Percentiles rank a stretch among this genome's conserved stretches.
Conservation (phyloP, 1,139 yeast genomes). For the Kodamaea alishanica region DNA sequence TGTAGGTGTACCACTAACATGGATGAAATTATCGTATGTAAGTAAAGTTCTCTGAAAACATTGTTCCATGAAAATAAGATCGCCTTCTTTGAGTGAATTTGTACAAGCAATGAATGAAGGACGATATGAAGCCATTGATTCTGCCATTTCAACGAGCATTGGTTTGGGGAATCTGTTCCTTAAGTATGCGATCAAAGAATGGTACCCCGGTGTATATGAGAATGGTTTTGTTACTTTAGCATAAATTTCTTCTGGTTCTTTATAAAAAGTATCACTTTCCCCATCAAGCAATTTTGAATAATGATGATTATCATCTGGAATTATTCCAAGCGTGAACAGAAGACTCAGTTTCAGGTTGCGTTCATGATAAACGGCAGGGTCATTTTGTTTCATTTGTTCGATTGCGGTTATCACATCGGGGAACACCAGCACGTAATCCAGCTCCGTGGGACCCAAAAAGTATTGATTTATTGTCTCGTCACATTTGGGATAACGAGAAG, state of each 20-base stretch:
- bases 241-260: constrained; percentile 79
- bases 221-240: constrained; percentile 71
- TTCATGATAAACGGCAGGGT: constrained; percentile 41
- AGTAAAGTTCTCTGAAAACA: constrained; percentile 88
- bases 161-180: constrained; percentile 64
- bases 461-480: constrained; percentile 58
- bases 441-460: constrained; percentile 47
- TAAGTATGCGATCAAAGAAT: constrained; percentile 71
- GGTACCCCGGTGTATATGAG: constrained; percentile 88
- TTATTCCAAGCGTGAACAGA: constrained; percentile 53
- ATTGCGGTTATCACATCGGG: constrained; percentile 56
- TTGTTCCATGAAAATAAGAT: constrained; percentile 91
- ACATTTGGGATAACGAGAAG: constrained; percentile 24
- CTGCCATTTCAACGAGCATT: constrained; percentile 78
- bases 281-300: constrained; percentile 22
- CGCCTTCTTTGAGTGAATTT: constrained; percentile 82
- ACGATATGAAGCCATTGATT: constrained; percentile 82
- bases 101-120: constrained; percentile 94
- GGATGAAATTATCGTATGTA: constrained; percentile 82
- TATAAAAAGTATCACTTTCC: constrained; percentile 29
- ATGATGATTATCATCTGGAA: constrained; percentile 34
- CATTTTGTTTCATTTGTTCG: constrained; percentile 37
- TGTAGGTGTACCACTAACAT: constrained; percentile 88
- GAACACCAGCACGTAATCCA: constrained; percentile 34
- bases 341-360: constrained; percentile 43